phyloP scores from a whole-genome alignment of 257 asterid genomes.

The Solanum tarijense region DNA sequence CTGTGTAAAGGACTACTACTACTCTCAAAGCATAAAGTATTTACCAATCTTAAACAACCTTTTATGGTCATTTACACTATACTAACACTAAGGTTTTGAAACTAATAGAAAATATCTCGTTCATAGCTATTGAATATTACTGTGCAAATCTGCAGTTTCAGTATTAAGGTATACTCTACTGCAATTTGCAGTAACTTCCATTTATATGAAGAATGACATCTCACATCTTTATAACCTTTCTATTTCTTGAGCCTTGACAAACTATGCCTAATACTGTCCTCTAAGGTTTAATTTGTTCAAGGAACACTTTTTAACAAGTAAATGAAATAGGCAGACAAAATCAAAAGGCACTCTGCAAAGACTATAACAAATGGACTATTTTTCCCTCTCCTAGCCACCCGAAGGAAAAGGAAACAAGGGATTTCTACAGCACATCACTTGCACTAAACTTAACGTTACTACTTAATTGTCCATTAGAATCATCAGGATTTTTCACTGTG shows the following conservation, averaged over 20 bases:
- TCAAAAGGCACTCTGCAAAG: not conserved
- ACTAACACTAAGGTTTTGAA: not conserved
- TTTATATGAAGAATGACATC: not conserved
- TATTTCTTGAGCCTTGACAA: not conserved
- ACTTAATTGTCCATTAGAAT: not conserved
- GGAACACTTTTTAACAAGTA: not conserved
- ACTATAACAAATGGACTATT: not conserved
- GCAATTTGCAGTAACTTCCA: not conserved
- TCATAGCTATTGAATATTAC: not conserved
- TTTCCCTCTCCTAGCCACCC: not conserved
- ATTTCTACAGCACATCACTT: not conserved
- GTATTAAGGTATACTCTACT: not conserved
- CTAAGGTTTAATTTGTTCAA: not conserved
- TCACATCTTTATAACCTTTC: not conserved
- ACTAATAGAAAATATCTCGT: not conserved
- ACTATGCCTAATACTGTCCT: not conserved
- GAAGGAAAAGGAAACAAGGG: not conserved
- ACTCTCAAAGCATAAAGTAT: not conserved
- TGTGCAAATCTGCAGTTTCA: not conserved
- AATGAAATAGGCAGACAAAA: not conserved
- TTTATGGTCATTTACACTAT: not conserved
- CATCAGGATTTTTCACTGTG: not conserved
- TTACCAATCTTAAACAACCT: not conserved
- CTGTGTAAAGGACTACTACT: too few relatives aligned
- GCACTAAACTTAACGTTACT: not conserved